phyloP scores from a whole-genome alignment of 2,329 filamentous ascomycete species.

The Monosporascus ibericus region DNA sequence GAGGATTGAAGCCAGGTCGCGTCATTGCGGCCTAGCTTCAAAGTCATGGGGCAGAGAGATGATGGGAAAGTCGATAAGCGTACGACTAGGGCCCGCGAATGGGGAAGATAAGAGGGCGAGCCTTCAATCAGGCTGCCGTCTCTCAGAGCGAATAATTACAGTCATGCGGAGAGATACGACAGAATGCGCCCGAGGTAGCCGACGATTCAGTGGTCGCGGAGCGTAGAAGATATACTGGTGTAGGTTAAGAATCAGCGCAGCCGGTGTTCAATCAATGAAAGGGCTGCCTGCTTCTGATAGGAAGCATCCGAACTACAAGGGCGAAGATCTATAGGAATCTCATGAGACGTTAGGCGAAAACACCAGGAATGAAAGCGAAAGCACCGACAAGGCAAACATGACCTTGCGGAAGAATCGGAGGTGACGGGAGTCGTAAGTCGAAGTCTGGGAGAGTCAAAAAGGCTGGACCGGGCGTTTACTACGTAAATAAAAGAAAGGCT shows the following conservation, averaged over 20 bases:
- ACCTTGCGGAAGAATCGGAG: too few species aligned
- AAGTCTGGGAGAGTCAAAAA: too few species aligned
- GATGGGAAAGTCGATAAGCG: not conserved
- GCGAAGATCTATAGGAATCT: not conserved
- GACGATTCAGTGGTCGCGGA: not conserved
- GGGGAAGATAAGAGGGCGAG: not conserved
- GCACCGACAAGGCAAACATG: too few species aligned
- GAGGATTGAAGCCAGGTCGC: constrained; percentile 13
- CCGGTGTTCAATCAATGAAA: not conserved
- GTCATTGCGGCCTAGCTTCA: constrained; percentile 15
- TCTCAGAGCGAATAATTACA: not conserved
- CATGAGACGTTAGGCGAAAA: not conserved
- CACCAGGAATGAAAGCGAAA: too few species aligned
- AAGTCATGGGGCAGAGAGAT: constrained; percentile 11
- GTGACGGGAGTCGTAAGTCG: too few species aligned
- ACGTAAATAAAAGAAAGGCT: too few species aligned
- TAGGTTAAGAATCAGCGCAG: not conserved
- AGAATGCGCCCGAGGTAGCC: not conserved
- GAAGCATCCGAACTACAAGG: not conserved
- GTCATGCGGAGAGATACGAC: not conserved
- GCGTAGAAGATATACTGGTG: not conserved
- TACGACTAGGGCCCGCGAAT: not conserved
- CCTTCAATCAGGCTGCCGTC: not conserved
- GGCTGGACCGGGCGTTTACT: too few species aligned
- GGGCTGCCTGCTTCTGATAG: not conserved